Evolutionary conservation across 2,329 filamentous ascomycete species (phyloP).

Genomic region (Cladosporium halotolerans): DNA sequence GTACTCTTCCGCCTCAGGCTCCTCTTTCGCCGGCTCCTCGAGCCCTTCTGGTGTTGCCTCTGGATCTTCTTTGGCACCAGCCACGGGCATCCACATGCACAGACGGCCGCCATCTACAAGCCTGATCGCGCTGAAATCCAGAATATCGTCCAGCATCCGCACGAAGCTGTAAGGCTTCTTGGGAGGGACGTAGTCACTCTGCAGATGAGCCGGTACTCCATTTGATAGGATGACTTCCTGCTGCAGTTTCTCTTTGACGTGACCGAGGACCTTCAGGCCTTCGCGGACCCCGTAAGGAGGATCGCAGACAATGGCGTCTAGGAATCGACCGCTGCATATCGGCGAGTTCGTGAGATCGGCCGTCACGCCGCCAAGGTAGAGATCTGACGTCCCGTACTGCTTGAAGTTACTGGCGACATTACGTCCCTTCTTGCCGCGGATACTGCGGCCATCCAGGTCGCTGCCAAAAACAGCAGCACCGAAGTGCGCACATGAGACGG

Average conservation of each 20-base stretch:
- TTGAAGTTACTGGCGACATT: slow-evolving; percentile 67
- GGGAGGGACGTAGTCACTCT: slow-evolving; percentile 68
- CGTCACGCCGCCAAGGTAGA: slow-evolving; percentile 72
- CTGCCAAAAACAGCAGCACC: slow-evolving; percentile 78
- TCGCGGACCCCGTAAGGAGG: slow-evolving; percentile 94
- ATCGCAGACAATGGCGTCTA: slow-evolving; percentile 92
- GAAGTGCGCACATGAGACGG: slow-evolving; percentile 83
- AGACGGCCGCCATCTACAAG: slow-evolving; percentile 74
- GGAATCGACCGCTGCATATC: slow-evolving; percentile 48
- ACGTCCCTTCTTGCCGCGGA: slow-evolving; percentile 61
- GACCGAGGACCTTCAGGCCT: slow-evolving; percentile 79
- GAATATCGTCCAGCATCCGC: slow-evolving; percentile 82
- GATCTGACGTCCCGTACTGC: slow-evolving; percentile 65
- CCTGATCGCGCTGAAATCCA: slow-evolving; percentile 70
- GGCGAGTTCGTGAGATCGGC: slow-evolving; percentile 87
- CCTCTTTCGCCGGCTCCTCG: slow-evolving; percentile 49
- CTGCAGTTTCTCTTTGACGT: slow-evolving; percentile 50
- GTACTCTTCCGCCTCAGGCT: slow-evolving; percentile 48
- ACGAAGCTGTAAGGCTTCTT: slow-evolving; percentile 90
- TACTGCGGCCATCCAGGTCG: slow-evolving; percentile 87
- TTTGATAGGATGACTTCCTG: slow-evolving; percentile 57
- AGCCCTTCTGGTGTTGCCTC: slow-evolving; percentile 10
- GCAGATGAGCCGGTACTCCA: slow-evolving; percentile 64
- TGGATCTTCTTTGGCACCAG: slow-evolving; percentile 40
- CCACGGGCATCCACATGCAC: slow-evolving; percentile 96